phyloP scores from a whole-genome alignment of 257 asterid genomes.

The Orobanche coerulescens region DNA sequence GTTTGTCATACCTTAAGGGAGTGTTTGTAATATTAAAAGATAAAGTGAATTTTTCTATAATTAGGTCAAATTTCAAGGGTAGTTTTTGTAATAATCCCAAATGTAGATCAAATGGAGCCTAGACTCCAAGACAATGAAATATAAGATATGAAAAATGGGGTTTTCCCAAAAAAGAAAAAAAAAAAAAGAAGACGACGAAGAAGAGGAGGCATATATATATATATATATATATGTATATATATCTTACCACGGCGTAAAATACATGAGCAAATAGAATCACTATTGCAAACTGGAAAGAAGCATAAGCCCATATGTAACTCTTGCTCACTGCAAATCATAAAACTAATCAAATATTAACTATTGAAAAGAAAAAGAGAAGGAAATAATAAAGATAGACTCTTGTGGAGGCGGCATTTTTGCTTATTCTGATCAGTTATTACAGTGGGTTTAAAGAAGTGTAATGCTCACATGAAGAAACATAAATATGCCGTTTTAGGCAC shows the following conservation, averaged over 20 bases:
- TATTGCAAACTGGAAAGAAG: slow-evolving; percentile 92
- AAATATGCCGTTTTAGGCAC: background rate
- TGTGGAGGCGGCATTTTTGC: too few relatives aligned
- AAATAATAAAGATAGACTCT: background rate
- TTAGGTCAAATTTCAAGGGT: background rate
- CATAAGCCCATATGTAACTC: slow-evolving; percentile 94
- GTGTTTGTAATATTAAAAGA: too few relatives aligned
- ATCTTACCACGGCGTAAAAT: slow-evolving; percentile 72
- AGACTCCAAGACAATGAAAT: background rate
- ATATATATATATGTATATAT: too few relatives aligned
- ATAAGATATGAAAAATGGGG: background rate
- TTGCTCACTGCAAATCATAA: slow-evolving; percentile 66
- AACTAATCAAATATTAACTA: background rate
- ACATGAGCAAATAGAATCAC: slow-evolving; percentile 92
- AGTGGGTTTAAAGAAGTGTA: background rate
- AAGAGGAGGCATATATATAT: too few relatives aligned
- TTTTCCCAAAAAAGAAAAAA: background rate
- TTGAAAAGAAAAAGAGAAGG: background rate
- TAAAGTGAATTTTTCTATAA: background rate
- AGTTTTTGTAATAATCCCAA: background rate
- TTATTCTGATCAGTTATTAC: background rate
- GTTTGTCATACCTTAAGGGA: too few relatives aligned
- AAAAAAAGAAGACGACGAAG: background rate
- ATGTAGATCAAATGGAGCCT: background rate
- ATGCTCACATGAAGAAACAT: background rate